Base-by-base conservation (phyloP, 2,329 filamentous ascomycete genomes). In the Trichoderma pleuroti region DNA sequence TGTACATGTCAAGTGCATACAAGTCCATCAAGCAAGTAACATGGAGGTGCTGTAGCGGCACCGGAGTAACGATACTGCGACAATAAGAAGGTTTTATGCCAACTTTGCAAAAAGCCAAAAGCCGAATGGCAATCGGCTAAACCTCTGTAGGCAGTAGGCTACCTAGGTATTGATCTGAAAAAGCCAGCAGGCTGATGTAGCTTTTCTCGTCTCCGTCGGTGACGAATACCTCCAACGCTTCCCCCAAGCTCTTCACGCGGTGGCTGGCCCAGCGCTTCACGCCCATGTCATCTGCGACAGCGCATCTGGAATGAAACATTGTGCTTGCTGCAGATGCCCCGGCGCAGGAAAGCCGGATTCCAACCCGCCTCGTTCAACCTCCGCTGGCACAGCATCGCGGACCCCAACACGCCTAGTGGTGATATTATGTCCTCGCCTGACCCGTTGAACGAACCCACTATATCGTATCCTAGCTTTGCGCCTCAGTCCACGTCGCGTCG, bases 361-460 rank as follows among this genome's bases (percentile, higher is more conserved):
- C 70, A 75, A 65, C 61, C 75, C 71, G 75, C 80, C 66, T 71
- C 75, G 32, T 80, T 76, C 74, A 76, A 70, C 71, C 72, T 80
- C 69, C 79, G 80, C 75, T 81, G 80, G 80, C 79, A 80, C 70
- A 77, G 76, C 65, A 75, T 79, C 72, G 77, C 77, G 70, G 76
- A 77, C 73, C 78, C 80, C 73, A 77, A 77, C 60, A 81, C 79
- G 64, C 77, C 80, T 67, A 81, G 79, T 75, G 78, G 79, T 73
- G 83, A 84, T 76, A 78, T 81, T 75, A 83, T 84, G 78, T 86
- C 84, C 68, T 86, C 85, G 73, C 85, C 85, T 49, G 85, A 86
- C 76, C 85, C 85, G 57, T 80, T 86, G 71, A 85, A 83, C 77
- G 81, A 82, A 62, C 73, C 75, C 64, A 76, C 79, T 70, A 74